phyloP scores from a whole-genome alignment of 116 monocot species.

The Dioscorea cayenensis region DNA sequence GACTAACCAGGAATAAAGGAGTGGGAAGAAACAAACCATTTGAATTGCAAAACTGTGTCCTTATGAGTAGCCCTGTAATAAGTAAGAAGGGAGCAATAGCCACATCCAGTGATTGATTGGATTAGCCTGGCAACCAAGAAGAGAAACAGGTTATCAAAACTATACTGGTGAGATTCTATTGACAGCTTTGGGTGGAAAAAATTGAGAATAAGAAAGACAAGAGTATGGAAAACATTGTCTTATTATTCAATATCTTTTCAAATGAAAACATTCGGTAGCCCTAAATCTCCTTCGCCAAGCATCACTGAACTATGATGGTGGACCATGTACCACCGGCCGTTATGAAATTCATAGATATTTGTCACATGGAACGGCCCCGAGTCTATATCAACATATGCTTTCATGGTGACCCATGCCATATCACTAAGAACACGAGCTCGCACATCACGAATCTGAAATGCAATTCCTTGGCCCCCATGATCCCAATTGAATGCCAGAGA shows the following conservation, averaged over 20 bases:
- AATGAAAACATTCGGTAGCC: slow-evolving; percentile 36
- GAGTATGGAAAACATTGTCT: neutral
- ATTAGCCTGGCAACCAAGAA: neutral
- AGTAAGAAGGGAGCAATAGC: neutral
- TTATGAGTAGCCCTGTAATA: too few relatives aligned
- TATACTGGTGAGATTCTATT: slow-evolving; percentile 2
- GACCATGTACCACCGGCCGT: slow-evolving; percentile 75
- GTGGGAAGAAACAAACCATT: too few relatives aligned
- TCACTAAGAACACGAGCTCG: slow-evolving; percentile 56
- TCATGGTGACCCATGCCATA: slow-evolving; percentile 91
- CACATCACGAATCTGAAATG: slow-evolving; percentile 68
- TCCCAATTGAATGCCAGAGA: slow-evolving; percentile 63
- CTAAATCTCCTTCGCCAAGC: slow-evolving; percentile 38
- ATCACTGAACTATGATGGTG: slow-evolving; percentile 82
- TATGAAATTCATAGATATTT: slow-evolving; percentile 72
- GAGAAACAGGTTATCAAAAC: neutral
- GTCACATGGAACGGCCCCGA: slow-evolving; percentile 65
- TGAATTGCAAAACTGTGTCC: too few relatives aligned
- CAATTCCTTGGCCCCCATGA: slow-evolving; percentile 45
- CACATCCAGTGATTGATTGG: neutral
- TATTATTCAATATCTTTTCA: slow-evolving; percentile 9
- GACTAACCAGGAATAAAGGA: too few relatives aligned
- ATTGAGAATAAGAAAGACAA: neutral
- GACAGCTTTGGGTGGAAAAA: neutral
- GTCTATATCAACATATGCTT: slow-evolving; percentile 50